Conservation (phyloP, 257 asterid genomes). For the Ilex asprella region DNA sequence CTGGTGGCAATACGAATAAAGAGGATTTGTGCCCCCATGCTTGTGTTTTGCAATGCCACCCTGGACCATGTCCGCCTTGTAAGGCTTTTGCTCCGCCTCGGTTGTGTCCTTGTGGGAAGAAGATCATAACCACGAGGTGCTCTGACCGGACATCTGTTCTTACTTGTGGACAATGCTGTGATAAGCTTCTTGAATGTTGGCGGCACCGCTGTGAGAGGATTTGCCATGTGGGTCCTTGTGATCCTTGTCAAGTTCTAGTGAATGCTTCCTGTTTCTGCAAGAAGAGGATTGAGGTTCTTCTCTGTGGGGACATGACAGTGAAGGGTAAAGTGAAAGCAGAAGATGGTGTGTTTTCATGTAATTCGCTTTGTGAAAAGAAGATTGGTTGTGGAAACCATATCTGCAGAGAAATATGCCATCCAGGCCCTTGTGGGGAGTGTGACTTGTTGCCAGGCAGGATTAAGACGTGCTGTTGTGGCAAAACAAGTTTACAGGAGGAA, state of each 20-base stretch:
- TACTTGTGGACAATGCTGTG: slow-evolving; percentile 85
- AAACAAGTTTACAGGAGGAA: slow-evolving; percentile 54
- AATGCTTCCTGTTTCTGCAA: slow-evolving; percentile 87
- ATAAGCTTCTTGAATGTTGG: slow-evolving; percentile 79
- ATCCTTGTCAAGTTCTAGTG: slow-evolving; percentile 62
- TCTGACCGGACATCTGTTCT: slow-evolving; percentile 77
- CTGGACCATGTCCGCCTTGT: slow-evolving; percentile 99
- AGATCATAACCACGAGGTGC: slow-evolving; percentile 80
- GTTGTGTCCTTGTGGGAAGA: slow-evolving; percentile 89
- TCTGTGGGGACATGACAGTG: slow-evolving; percentile 73
- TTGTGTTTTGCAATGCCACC: slow-evolving; percentile 97
- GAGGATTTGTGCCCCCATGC: slow-evolving; percentile 89
- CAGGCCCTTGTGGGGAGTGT: slow-evolving; percentile 91
- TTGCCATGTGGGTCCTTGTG: slow-evolving; percentile 91
- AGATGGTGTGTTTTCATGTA: slow-evolving; percentile 81
- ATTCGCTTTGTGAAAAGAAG: slow-evolving; percentile 49
- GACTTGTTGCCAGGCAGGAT: slow-evolving; percentile 60
- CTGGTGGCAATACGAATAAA: slow-evolving; percentile 42
- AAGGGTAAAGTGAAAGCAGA: slow-evolving; percentile 65
- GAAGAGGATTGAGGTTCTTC: slow-evolving; percentile 63
- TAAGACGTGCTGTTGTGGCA: slow-evolving; percentile 82
- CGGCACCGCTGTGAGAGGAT: slow-evolving; percentile 60
- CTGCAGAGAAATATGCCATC: slow-evolving; percentile 77
- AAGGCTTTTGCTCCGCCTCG: slow-evolving; percentile 94
- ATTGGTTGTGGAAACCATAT: slow-evolving; percentile 74